Base-by-base conservation (phyloP, 805 yeast genomes). In the Hanseniaspora jakobsenii region DNA sequence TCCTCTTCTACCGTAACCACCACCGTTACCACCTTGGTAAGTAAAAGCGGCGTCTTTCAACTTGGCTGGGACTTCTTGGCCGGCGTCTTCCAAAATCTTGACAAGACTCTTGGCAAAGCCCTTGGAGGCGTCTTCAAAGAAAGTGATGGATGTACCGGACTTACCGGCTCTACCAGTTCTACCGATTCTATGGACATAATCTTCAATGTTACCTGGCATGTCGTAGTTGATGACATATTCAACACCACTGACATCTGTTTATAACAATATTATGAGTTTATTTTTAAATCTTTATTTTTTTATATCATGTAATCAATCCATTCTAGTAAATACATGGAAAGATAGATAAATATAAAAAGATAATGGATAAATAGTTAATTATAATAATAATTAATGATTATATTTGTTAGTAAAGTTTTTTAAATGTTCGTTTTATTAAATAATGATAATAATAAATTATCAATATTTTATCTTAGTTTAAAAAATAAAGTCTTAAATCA, bases 131-230 rank as follows among this genome's bases (percentile, higher is more conserved):
- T 77, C 81, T 48, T 96, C 85, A 75, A 91, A 91, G 64, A 89
- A 77, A 7, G 97, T 84, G 53, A 86, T 76, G 46, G 98, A 96
- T 50, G 91, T 87, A 74, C 98, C 98, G 51, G 73, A 72, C 51
- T 86, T 78, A 64, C 97, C 97, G 54, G 96, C 98, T 76, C 98
- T 85, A 64, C 98, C 98, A 52, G 98, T 87, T 77, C 96, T 87
- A 66, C 98, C 98, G 61, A 89, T 91, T 71, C 98, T 78, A 66
- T 89, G 98, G 51, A 89, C 96, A 64, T 89, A 89, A 70, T 91
- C 97, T 72, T 91, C 98, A 61, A 87, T 84, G 69, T 89, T 89
- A 66, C 84, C 86, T 60, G 98, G 97, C 87, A 89, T 89, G 66
- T 89, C 97, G 60, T 74, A 85, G 77, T 91, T 91, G 63, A 91